A percentile compares a stretch with the other conserved stretches of the same genome.
phyloP scores from a whole-genome alignment of 495 filamentous ascomycete genomes.

The Peziza echinospora region DNA sequence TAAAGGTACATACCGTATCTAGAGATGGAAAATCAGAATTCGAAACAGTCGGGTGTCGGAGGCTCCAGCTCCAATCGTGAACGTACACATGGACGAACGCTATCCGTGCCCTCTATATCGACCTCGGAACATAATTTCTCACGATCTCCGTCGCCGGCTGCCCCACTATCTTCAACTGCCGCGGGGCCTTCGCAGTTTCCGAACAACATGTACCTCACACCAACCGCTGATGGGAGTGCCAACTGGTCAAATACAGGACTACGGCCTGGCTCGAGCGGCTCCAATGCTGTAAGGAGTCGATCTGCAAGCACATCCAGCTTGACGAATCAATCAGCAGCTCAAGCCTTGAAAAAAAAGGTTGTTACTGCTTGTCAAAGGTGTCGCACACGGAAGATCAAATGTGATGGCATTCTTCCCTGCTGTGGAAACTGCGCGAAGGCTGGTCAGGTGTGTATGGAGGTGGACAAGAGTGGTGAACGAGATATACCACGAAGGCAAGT shows the following conservation, averaged over 20 bases:
- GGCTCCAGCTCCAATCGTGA: neutral
- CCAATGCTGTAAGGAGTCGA: constrained; percentile 7
- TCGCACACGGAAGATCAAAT: constrained; percentile 19
- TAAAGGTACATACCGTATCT: no score
- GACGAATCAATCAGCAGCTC: constrained; percentile 9
- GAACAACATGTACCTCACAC: neutral
- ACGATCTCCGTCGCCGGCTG: neutral
- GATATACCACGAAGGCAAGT: constrained; percentile 19
- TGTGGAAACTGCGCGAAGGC: constrained; percentile 19
- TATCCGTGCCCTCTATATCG: neutral
- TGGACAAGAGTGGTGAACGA: constrained; percentile 16
- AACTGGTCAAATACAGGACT: neutral
- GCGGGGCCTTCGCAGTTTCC: neutral
- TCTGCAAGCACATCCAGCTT: constrained; percentile 18
- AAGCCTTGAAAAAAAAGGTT: constrained; percentile 15
- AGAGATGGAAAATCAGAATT: no score
- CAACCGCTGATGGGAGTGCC: neutral
- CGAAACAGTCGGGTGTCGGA: no score
- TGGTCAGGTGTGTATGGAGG: constrained; percentile 16
- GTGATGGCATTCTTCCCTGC: constrained; percentile 16
- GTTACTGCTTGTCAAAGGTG: constrained; percentile 20
- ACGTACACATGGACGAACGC: neutral
- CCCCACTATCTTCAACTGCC: neutral
- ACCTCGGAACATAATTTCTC: neutral
- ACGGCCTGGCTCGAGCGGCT: neutral